Base-by-base conservation (phyloP, 2,329 filamentous ascomycete genomes). In the Cladophialophora bantiana region DNA sequence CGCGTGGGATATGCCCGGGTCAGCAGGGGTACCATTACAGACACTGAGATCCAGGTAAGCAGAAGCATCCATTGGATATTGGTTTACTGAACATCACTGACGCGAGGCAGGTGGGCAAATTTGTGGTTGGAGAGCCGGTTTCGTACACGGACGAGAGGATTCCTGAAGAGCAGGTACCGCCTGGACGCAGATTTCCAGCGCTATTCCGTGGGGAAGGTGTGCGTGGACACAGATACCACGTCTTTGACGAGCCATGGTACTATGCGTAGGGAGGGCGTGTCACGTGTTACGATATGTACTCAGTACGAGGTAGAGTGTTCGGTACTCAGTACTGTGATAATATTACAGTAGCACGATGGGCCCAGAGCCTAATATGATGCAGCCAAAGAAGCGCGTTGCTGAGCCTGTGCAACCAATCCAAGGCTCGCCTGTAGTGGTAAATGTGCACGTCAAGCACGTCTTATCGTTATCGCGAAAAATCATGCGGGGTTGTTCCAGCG, bases 191-290 rank as follows among this genome's bases (percentile, higher is more conserved):
- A 67, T 99, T 98, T 84, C 95, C 95, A 0, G 85, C 85, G 13
- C 77, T 95, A 78, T 97, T 99, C 81, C 88, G 86, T 71, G 94
- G 93, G 0, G 80, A 94, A 71, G 95, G 95, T 55, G 92, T 97
- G 4, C 85, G 95, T 67, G 95, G 92, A 4, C 95, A 99, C 80
- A 82, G 85, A 68, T 99, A 98, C 79, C 95, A 99, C 78, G 95
- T 98, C 35, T 98, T 99, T 79, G 86, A 97, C 73, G 92, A 96
- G 81, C 94, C 93, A 58, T 86, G 91, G 77, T 97, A 95, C 71
- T 83, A 79, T 77, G 75, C 79, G 66, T 82, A 76, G 31, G 54
- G 53, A 48, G 18, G 34, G 32, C 7, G 13, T 6, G 13, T 42
- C 15, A 50, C 26, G 5, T 55, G 53, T 32, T 32, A 12, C 20